These are phyloP conservation scores for Saccharum spontaneum DNA, from an alignment of 176 grass and related monocot genomes.

Conservation along the genomic window DNA sequence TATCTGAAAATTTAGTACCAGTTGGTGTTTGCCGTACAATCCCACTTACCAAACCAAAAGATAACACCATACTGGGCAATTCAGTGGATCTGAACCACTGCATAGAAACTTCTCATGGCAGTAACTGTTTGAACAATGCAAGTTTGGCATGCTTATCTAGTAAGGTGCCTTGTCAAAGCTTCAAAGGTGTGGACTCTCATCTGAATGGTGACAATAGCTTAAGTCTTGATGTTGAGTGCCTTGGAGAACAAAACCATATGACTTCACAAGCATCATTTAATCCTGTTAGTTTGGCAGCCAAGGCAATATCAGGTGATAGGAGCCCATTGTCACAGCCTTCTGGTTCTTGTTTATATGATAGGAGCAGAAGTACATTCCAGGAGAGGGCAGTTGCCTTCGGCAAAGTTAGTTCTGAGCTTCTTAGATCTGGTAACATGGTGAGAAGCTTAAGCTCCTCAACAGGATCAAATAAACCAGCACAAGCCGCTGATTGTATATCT, in stretches of 20 bases:
- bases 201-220: constrained; percentile 19
- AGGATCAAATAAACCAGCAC: constrained; percentile 58
- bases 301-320: constrained; percentile 33
- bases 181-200: constrained; percentile 4
- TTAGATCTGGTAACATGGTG: constrained; percentile 44
- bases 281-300: constrained; percentile 31
- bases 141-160: constrained; percentile 37
- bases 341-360: constrained; percentile 34
- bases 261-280: constrained; percentile 14
- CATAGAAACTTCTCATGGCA: constrained; percentile 35
- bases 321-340: constrained; percentile 27
- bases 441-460: constrained; percentile 58
- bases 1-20: constrained; percentile 43
- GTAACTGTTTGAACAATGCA: constrained; percentile 26
- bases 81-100: constrained; percentile 51
- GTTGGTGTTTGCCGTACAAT: background rate
- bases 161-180: constrained; percentile 23
- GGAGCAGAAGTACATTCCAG: constrained; percentile 33
- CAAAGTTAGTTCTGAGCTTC: constrained; percentile 34
- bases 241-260: constrained; percentile 27
- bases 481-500: constrained; percentile 40
- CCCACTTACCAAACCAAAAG: constrained; percentile 19
- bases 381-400: constrained; percentile 28
- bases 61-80: constrained; percentile 15
- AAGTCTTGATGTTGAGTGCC: constrained; percentile 32